Evolutionary conservation across 2,329 filamentous ascomycete genomes (phyloP), one percentile per base, ranked within the genome.

Genomic region (Elsinoe arachidis): DNA sequence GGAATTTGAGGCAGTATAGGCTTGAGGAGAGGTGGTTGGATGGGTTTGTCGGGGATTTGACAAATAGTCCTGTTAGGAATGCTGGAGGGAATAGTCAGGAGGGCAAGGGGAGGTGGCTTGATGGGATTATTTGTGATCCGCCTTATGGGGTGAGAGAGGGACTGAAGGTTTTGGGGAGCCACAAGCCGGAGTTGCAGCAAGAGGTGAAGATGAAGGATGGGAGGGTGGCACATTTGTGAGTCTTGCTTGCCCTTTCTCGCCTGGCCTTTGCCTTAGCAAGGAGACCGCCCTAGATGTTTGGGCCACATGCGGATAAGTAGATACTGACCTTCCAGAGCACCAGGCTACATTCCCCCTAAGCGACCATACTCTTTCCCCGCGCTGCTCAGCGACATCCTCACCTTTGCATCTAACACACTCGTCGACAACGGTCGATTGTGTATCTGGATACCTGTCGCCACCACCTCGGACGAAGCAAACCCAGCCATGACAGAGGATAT

Each of bases 111-210:
- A 70, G 81, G 53, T 80, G 86, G 62, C 83, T 97, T 59, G 91
- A 99, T 70, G 91, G 89, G 3, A 95, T 99, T 59, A 78, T 97
- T 5, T 97, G 91, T 66, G 93, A 99, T 73, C 93, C 93, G 15
- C 93, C 93, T 0, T 99, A 99, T 68, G 93, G 93, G 2, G 90
- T 99, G 5, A 80, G 93, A 49, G 93, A 99, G 71, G 93, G 93
- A 0, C 72, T 97, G 59, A 88, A 88, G 66, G 92, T 99, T 1
- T 77, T 99, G 0, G 93, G 93, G 0, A 80, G 82, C 56, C 83
- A 85, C 61, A 85, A 93, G 64, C 74, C 74, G 5, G 60, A 63
- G 14, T 57, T 73, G 65, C 68, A 69, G 9, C 76, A 76, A 53
- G 77, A 78, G 56, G 74, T 76, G 65, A 76, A 88, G 1, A 76